Evolutionary conservation across 1,284 basidiomycete species (phyloP), one percentile per base, ranked within the genome.

Genomic region (Leccinum variabile): DNA sequence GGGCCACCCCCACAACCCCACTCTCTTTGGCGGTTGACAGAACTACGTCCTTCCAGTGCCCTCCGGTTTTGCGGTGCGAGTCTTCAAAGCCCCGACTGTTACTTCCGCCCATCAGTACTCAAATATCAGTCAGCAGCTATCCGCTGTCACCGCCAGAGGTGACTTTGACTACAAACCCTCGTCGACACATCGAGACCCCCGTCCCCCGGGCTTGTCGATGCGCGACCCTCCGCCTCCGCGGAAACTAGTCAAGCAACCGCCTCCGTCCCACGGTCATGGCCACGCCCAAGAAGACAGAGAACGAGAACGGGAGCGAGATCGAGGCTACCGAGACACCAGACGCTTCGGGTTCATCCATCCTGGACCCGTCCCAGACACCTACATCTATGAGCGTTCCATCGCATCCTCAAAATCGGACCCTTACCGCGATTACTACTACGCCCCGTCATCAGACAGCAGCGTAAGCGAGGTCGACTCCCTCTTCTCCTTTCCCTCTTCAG

Each of bases 321-420:
- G 67, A 25, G 35, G 67, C 56, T 73, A 73, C 57, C 69, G 69
- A 13, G 69, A 70, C 11, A 69, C 68, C 35, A 68, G 73, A 57
- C 68, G 72, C 25, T 79, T 74, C 59, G 71, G 71, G 14, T 69
- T 64, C 59, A 82, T 85, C 63, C 81, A 83, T 68, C 79, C 82
- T 30, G 76, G 77, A 59, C 67, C 72, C 52, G 70, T 74, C 46
- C 76, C 77, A 60, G 79, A 83, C 60, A 79, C 80, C 18, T 87
- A 79, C 74, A 77, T 87, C 63, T 87, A 88, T 69, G 83, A 87
- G 64, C 81, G 80, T 46, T 82, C 84, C 13, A 68, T 80, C 13
- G 59, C 69, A n/a, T 80, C 79, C 50, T 82, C 82, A 50, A 84
- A 84, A 70, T 82, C 80, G 37, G 84, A 85, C 69, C 69, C 78